Base-by-base conservation (phyloP, 805 yeast species). In the Myxozyma geophila region DNA sequence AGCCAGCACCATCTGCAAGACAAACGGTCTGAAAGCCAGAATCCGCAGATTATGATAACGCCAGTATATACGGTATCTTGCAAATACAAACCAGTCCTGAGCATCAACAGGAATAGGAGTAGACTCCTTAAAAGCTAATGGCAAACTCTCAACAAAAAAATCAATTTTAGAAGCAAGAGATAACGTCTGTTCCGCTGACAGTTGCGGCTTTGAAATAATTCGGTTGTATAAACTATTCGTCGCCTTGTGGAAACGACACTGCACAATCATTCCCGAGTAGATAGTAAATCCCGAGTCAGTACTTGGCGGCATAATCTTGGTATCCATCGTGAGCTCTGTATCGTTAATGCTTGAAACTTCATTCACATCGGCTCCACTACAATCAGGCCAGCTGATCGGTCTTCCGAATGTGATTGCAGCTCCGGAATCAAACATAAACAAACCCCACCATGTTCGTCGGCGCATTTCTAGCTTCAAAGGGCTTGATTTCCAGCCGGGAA, bases 401-500 rank as follows among this genome's bases (percentile, higher is more conserved):
- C 91, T 75, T 13, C 89, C 90, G 73, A 85, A 84, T 0, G 88
- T 83, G 23, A 87, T 78, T 0, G 88, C 83, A 17, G 88, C 83
- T 58, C 87, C 86, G 17, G 85, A 82, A 73, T 86, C 90, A 69
- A 85, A 85, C 57, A 83, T 81, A 67, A 83, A 85, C 9, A 87
- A 68, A 1, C 87, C 87, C 88, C 89, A 87, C 89, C 89, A 87
- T 39, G 85, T 73, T 59, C 89, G 75, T 70, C 88, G 77, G 67
- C 89, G 79, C 72, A 82, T 78, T 68, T 85, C 89, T 57, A 80
- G 73, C 69, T 82, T 81, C 33, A 82, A 60, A 17, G 82, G 79
- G 46, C 76, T 77, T n/a, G 63, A 54, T 56, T 76, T 73, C 79
- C 76, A 77, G 33, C 76, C 77, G 2, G 81, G 73, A 64, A 83